Conservation (phyloP, 2,329 filamentous ascomycete genomes). For the Cylindrodendrum hubeiense region DNA sequence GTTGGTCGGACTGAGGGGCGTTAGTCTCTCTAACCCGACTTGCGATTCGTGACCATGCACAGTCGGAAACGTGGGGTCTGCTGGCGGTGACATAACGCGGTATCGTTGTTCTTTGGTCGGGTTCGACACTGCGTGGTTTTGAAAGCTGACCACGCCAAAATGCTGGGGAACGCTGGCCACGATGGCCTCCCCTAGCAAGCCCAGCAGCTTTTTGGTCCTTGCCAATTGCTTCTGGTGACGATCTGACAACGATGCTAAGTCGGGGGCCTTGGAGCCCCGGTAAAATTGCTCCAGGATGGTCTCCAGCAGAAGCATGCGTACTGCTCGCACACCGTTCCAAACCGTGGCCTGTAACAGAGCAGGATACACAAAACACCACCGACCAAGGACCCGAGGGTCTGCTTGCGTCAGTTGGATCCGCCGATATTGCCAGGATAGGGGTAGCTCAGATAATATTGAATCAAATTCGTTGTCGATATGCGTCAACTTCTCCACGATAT, state of each 20-base stretch:
- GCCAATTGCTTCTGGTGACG: conserved; percentile 52
- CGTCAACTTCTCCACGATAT: conserved; percentile 52
- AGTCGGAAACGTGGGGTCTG: conserved; percentile 22
- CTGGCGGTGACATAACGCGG: conserved; percentile 46
- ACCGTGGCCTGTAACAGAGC: conserved; percentile 59
- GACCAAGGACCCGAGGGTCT: conserved; percentile 57
- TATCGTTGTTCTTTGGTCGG: conserved; percentile 45
- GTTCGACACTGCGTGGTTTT: conserved; percentile 49
- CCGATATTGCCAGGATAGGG: conserved; percentile 57
- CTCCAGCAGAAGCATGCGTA: conserved; percentile 62
- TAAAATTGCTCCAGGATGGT: conserved; percentile 60
- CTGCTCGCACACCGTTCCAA: conserved; percentile 62
- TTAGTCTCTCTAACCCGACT: conserved; percentile 46
- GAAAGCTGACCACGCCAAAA: conserved; percentile 60
- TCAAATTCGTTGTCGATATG: conserved; percentile 59
- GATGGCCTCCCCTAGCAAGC: conserved; percentile 56
- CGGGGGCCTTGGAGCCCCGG: conserved; percentile 18
- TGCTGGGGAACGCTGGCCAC: conserved; percentile 63
- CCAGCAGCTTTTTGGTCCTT: conserved; percentile 53
- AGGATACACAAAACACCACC: conserved; percentile 59
- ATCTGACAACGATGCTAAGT: conserved; percentile 44
- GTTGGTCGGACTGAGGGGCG: conserved; percentile 56
- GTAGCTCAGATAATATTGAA: conserved; percentile 52
- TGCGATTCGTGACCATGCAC: conserved; percentile 9
- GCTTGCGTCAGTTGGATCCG: conserved; percentile 53